phyloP scores from a whole-genome alignment of 768 basidiomycete species.

The Tricholomella constricta region DNA sequence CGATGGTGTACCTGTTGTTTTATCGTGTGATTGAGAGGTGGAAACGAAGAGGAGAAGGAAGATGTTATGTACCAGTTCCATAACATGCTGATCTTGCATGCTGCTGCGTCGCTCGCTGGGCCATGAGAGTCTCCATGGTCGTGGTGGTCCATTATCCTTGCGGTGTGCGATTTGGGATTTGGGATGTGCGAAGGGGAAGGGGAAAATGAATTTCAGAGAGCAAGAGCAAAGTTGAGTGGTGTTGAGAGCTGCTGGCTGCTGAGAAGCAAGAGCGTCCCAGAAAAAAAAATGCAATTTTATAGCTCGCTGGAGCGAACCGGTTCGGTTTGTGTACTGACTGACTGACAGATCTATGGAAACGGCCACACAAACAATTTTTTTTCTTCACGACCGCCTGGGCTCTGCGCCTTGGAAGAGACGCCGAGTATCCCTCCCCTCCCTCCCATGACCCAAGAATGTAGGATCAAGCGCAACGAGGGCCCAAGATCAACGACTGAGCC shows the following conservation, averaged over 20 bases:
- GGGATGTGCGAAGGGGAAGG: neutral
- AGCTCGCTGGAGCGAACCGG: neutral
- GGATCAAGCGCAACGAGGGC: too few species aligned
- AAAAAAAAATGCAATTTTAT: neutral
- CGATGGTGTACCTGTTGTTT: neutral
- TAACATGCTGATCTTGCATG: slow-evolving; percentile 5
- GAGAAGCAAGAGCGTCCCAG: too few species aligned
- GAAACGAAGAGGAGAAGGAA: neutral
- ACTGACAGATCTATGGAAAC: neutral
- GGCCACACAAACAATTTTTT: neutral
- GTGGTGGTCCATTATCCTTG: neutral
- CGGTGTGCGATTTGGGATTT: neutral
- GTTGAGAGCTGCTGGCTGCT: too few species aligned
- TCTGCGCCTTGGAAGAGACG: too few species aligned
- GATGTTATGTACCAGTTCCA: neutral
- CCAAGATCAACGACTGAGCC: too few species aligned
- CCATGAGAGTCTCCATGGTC: neutral
- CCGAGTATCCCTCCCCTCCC: too few species aligned
- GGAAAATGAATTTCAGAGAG: too few species aligned
- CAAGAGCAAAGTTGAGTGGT: neutral
- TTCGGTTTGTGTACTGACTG: neutral
- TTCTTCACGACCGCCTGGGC: too few species aligned
- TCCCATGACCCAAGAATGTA: too few species aligned
- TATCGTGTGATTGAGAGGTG: neutral
- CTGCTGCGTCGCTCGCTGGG: too few species aligned